Evolutionary conservation across 2,329 filamentous ascomycete species (phyloP), one percentile per base, ranked within the genome.

Genomic region (Basipetospora chlamydospora): DNA sequence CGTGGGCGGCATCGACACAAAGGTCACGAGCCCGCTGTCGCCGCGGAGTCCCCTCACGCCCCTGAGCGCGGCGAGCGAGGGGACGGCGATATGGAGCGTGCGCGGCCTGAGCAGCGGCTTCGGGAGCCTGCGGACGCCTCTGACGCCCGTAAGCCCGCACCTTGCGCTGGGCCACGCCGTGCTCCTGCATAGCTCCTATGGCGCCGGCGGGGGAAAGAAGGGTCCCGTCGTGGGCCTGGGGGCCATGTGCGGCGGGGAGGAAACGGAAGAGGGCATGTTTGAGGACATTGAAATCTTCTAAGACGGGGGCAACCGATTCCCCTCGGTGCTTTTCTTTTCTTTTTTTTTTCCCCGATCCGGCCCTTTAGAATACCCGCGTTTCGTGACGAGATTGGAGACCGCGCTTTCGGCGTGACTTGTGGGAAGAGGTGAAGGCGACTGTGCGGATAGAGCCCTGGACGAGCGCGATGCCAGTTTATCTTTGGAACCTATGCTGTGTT

Each of bases 81-180:
- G 15, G 13, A 32, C 35, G 21, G 28, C 22, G 12, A 5, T 37
- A 8, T 38, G 35, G 35, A 32, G 28, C 15, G 21, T 20, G n/a
- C 28, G 15, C 13, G 30, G 11, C 5, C 12, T 26, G 3, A 36
- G 30, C 20, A 20, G 20, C 20, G 32, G 32, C 12, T 6, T 34
- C 32, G 22, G 20, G 10, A 34, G 32, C 13, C 20, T 34, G 22
- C 12, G 35, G 20, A 37, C 35, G 13, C 28, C 35, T 7, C 16
- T 32, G 10, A 33, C 35, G 35, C 35, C 35, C n/a, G 3, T 38
- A 7, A 38, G 35, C n/a, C 16, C 26, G 15, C 6, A 23, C 22
- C 11, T 20, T 15, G 35, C 20, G 21, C 20, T 23, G 28, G 18
- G 22, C 6, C 22, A 23, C 22, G 22, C 22, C 22, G 22, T 23